These are phyloP conservation scores for Jamesozyma rosinii DNA, from an alignment of 805 yeast genomes.

Conservation along the genomic window DNA sequence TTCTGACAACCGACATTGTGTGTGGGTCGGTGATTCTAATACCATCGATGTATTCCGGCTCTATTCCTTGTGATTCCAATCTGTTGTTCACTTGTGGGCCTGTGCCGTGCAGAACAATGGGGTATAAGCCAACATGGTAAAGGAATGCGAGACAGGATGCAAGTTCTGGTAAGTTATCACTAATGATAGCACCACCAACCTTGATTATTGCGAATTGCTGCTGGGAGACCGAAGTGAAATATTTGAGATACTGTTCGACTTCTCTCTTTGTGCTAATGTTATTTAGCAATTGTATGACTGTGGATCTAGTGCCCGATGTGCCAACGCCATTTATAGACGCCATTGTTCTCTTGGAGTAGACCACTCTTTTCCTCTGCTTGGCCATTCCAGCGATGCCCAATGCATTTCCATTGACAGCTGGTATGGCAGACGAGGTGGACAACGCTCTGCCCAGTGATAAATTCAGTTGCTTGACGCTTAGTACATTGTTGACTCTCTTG, in stretches of 20 bases:
- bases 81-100: slow-evolving; percentile 97
- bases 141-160: slow-evolving; percentile 93
- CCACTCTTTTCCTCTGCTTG: slow-evolving; percentile 14
- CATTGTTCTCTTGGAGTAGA: slow-evolving; percentile 21
- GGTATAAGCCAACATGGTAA: slow-evolving; percentile 94
- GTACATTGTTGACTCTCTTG: slow-evolving; percentile 17
- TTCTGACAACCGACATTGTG: slow-evolving; percentile 93
- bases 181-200: slow-evolving; percentile 98
- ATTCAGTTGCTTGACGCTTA: slow-evolving; percentile 1
- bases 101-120: slow-evolving; percentile 94
- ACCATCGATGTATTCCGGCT: slow-evolving; percentile 93
- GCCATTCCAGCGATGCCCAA: slow-evolving; percentile 6
- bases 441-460: slow-evolving; percentile 4
- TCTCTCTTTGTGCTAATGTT: slow-evolving; percentile 96
- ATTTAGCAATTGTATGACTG: slow-evolving; percentile 88
- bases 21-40: slow-evolving; percentile 89
- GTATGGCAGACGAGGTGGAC: slow-evolving; percentile 10
- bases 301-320: slow-evolving; percentile 60
- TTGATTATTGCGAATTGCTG: slow-evolving; percentile 98
- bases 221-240: slow-evolving; percentile 90
- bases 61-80: slow-evolving; percentile 87
- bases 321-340: slow-evolving; percentile 24
- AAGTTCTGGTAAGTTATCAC: slow-evolving; percentile 84
- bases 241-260: slow-evolving; percentile 93
- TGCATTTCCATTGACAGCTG: slow-evolving; percentile 8